Percentiles rank a stretch among this genome's conserved stretches.
phyloP scores from a whole-genome alignment of 495 filamentous ascomycete species.

The Podospora anserina region DNA sequence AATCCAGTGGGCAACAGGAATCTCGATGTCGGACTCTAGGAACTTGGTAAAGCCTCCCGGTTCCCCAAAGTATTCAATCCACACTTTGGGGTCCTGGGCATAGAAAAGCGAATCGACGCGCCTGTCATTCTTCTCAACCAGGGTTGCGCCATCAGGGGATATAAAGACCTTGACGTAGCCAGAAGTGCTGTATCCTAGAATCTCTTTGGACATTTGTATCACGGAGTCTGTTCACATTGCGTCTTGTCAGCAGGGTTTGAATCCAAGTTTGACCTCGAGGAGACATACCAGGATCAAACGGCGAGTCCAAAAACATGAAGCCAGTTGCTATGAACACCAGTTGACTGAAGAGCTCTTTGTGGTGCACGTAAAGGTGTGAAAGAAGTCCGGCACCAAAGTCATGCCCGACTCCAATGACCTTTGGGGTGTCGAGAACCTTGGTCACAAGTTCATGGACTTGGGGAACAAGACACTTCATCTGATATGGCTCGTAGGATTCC shows the following conservation, averaged over 20 bases:
- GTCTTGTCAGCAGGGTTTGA: neutral
- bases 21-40: slow-evolving; percentile 12
- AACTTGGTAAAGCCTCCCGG: slow-evolving; percentile 15
- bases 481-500: slow-evolving; percentile 30
- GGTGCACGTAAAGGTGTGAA: slow-evolving; percentile 18
- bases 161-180: slow-evolving; percentile 22
- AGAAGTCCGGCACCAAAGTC: slow-evolving; percentile 20
- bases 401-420: neutral
- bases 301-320: slow-evolving; percentile 7
- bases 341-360: slow-evolving; percentile 15
- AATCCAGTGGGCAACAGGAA: slow-evolving; percentile 13
- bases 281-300: slow-evolving; percentile 13
- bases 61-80: slow-evolving; percentile 15
- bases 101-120: slow-evolving; percentile 18
- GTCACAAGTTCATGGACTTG: slow-evolving; percentile 42
- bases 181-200: slow-evolving; percentile 17
- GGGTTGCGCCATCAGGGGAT: slow-evolving; percentile 19
- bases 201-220: slow-evolving; percentile 16
- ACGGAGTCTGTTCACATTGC: slow-evolving; percentile 4
- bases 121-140: slow-evolving; percentile 20
- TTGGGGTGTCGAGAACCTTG: slow-evolving; percentile 26
- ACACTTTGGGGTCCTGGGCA: slow-evolving; percentile 13
- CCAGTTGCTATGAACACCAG: slow-evolving; percentile 28
- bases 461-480: slow-evolving; percentile 32
- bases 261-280: neutral